phyloP scores from a whole-genome alignment of 345 rosid genomes.

The Conringia planisiliqua region DNA sequence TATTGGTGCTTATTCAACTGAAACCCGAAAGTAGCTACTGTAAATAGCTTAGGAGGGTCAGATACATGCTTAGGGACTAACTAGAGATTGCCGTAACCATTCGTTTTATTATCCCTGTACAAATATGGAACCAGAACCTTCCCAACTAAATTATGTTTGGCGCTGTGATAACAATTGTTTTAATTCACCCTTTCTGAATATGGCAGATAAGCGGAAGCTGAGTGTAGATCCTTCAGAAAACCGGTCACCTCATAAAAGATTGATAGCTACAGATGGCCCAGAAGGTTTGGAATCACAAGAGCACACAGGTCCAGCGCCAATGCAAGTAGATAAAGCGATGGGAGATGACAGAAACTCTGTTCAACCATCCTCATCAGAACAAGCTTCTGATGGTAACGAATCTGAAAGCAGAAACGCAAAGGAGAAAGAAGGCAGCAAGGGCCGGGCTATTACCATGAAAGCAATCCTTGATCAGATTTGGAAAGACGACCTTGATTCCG shows the following conservation, averaged over 20 bases:
- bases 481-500: slow-evolving; percentile 79
- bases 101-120: background rate
- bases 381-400: slow-evolving; percentile 26
- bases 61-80: background rate
- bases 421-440: slow-evolving; percentile 24
- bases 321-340: slow-evolving; percentile 39
- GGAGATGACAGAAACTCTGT: slow-evolving; percentile 36
- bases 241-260: slow-evolving; percentile 48
- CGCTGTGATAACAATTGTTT: background rate
- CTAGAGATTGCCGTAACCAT: background rate
- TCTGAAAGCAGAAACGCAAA: slow-evolving; percentile 29
- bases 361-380: slow-evolving; percentile 42
- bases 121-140: background rate
- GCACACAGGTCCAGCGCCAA: slow-evolving; percentile 36
- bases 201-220: slow-evolving; percentile 57
- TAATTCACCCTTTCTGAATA: background rate
- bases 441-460: slow-evolving; percentile 36
- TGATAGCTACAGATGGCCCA: slow-evolving; percentile 49
- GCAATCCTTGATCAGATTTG: slow-evolving; percentile 62
- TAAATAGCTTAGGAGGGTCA: background rate
- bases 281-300: slow-evolving; percentile 19
- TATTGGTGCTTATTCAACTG: background rate
- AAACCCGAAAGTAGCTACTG: background rate
- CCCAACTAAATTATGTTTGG: background rate
- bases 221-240: slow-evolving; percentile 44